Conservation (phyloP, 1,284 basidiomycete genomes). For the Mycena citricolor region DNA sequence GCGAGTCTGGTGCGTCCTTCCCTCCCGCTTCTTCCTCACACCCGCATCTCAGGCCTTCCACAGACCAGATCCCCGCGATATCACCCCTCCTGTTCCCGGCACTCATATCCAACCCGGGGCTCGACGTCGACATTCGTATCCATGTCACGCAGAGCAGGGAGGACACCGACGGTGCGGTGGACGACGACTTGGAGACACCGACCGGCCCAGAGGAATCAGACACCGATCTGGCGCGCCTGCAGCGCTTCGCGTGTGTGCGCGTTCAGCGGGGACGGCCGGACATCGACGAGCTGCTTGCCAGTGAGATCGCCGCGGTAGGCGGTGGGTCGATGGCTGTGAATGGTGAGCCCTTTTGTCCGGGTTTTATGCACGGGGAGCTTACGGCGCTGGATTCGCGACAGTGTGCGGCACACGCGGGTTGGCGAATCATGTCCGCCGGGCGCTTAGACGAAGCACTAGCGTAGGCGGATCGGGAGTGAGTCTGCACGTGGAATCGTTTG, state of each 20-base stretch:
- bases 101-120: constrained; percentile 30
- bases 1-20: constrained; percentile 38
- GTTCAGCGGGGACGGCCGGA: constrained; percentile 34
- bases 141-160: constrained; percentile 35
- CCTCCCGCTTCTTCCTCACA: neutral
- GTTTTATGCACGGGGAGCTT: neutral
- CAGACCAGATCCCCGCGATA: constrained; percentile 46
- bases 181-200: constrained; percentile 15
- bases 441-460: constrained; percentile 36
- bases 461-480: constrained; percentile 44
- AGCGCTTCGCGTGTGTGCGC: constrained; percentile 24
- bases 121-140: constrained; percentile 37
- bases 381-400: constrained; percentile 22
- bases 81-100: constrained; percentile 34
- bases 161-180: constrained; percentile 14
- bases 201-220: constrained; percentile 8
- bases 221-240: constrained; percentile 7
- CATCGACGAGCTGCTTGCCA: constrained; percentile 25
- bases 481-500: constrained; percentile 50
- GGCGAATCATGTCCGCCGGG: constrained; percentile 37
- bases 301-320: constrained; percentile 21
- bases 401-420: constrained; percentile 50
- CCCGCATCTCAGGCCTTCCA: neutral
- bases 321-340: constrained; percentile 37
- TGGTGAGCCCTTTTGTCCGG: constrained; percentile 31